phyloP scores from a whole-genome alignment of 2,329 filamentous ascomycete genomes.

The Aspergillus hiratsukae region DNA sequence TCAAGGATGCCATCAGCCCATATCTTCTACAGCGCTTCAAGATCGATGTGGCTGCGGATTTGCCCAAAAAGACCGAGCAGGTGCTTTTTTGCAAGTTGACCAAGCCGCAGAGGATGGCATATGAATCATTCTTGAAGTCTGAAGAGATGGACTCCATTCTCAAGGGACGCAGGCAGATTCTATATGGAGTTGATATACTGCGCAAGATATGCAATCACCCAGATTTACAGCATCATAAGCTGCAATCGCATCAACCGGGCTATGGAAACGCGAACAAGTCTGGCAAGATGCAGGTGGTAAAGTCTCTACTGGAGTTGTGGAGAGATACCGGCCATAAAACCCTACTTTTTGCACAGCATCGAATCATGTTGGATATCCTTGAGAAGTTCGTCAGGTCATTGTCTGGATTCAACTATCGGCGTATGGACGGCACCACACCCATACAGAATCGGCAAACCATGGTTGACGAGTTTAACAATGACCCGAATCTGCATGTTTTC shows the following conservation, averaged over 20 bases:
- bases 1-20: conserved; percentile 90
- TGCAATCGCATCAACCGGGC: conserved; percentile 53
- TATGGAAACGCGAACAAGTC: conserved; percentile 78
- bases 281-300: conserved; percentile 93
- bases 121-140: conserved; percentile 75
- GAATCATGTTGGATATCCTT: conserved; percentile 92
- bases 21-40: conserved; percentile 92
- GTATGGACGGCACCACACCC: conserved; percentile 90
- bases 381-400: conserved; percentile 71
- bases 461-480: conserved; percentile 88
- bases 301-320: conserved; percentile 82
- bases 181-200: conserved; percentile 86
- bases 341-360: conserved; percentile 84
- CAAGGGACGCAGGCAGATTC: conserved; percentile 66
- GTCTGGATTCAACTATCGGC: conserved; percentile 67
- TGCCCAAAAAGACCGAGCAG: conserved; percentile 93
- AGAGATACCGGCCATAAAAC: conserved; percentile 91
- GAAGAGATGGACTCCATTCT: conserved; percentile 82
- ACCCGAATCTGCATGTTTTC: conserved; percentile 77
- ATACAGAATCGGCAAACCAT: conserved; percentile 84
- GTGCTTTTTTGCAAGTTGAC: conserved; percentile 95
- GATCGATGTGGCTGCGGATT: conserved; percentile 84
- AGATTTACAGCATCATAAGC: conserved; percentile 70
- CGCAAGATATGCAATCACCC: conserved; percentile 98
- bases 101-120: conserved; percentile 69